Evolutionary conservation across 139 green algal species (phyloP).

Genomic region (Desmodesmus armatus): DNA sequence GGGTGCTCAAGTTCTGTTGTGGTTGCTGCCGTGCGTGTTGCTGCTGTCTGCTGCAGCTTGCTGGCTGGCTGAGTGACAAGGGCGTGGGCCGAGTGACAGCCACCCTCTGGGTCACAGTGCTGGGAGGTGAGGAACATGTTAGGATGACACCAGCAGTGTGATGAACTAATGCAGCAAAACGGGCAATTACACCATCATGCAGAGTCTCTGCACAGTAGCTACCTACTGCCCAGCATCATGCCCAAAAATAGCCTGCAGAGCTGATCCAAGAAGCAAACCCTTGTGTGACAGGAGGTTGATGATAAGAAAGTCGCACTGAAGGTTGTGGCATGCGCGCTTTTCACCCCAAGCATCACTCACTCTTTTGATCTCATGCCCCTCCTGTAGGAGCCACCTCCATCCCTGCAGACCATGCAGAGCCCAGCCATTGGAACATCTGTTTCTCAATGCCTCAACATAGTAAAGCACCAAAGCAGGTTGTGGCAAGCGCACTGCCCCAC

Average conservation of each 20-base stretch:
- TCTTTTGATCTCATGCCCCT: background rate
- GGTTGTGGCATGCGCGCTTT: background rate
- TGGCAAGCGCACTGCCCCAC: background rate
- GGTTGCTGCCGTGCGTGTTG: too few relatives aligned
- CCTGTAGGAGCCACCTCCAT: background rate
- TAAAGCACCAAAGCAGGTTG: background rate
- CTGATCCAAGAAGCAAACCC: too few relatives aligned
- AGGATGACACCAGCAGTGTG: too few relatives aligned
- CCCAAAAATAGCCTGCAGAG: too few relatives aligned
- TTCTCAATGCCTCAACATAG: conserved; percentile 6
- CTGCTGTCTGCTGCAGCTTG: too few relatives aligned
- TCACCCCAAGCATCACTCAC: background rate
- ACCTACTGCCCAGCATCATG: too few relatives aligned
- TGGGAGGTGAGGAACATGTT: background rate
- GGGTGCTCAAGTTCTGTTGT: background rate
- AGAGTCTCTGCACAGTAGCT: too few relatives aligned
- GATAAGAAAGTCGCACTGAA: too few relatives aligned
- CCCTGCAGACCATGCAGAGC: background rate
- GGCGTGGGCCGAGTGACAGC: background rate
- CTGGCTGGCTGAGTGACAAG: conserved; percentile 18
- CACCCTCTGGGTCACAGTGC: background rate
- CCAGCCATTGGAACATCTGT: background rate
- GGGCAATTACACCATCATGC: too few relatives aligned
- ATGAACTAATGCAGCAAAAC: too few relatives aligned
- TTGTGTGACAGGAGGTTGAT: too few relatives aligned